Evolutionary conservation across 2,329 filamentous ascomycete genomes (phyloP), one percentile per base, ranked within the genome.

Genomic region (Ophiognomonia clavigignenti-juglandacearum): DNA sequence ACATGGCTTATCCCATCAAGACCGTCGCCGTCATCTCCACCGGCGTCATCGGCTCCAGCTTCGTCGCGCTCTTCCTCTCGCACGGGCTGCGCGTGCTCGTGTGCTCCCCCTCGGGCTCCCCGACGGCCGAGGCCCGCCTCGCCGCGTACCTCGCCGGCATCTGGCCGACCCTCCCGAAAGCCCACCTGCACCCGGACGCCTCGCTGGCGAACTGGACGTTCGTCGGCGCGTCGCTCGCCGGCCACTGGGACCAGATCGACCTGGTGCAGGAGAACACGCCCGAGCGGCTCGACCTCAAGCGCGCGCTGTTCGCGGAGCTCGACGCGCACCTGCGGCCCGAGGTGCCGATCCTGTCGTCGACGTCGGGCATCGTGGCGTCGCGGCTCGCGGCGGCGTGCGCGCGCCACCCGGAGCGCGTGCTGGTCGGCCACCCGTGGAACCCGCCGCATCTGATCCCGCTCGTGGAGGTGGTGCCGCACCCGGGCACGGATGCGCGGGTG

Each of bases 381-480:
- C 41, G 52, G 27, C 57, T 54, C 26, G 58, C 61, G 35, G 52
- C 55, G 14, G 47, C 53, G 20, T 58, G 59, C 45, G 53, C 54
- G 24, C 39, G 48, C 16, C 53, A 59, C 26, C 63, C 66, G 0
- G 56, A 54, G 16, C 60, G 67, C 14, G 59, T 68, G 23, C 53
- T 71, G 1, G 63, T 74, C 22, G 70, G 69, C 4, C 71, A 74
- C 52, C 70, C 71, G 0, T 73, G 73, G 59, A 73, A 74, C 51
- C 71, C 71, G 8, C 71, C 70, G 6, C 71, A 74, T 51, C 57
- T 74, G 18, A 69, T 74, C n/a, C 70, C 70, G 1, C 59, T 74
- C n/a, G 68, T 74, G n/a, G 71, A 74, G 54, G 65, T 74, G 0
- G 70, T 72, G 2, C 65, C 64, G 5, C 63, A 66, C 2, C 41